Evolutionary conservation across 257 asterid genomes (phyloP).

Genomic region (Scutellaria galericulata): DNA sequence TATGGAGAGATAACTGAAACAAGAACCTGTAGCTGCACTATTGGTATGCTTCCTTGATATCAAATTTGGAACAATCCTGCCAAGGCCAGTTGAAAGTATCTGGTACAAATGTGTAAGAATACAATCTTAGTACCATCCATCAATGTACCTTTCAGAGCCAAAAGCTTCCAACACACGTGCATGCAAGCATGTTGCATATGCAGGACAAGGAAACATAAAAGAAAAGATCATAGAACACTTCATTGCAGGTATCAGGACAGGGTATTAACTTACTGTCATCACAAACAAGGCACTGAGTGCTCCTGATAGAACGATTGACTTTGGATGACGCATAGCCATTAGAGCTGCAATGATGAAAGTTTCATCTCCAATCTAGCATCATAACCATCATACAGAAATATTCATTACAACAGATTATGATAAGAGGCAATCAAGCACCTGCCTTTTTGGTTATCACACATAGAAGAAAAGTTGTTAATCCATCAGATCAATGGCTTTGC

Average conservation of each 20-base stretch:
- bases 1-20: neutral
- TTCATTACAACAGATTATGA: conserved; percentile 16
- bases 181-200: neutral
- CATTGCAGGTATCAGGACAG: conserved; percentile 5
- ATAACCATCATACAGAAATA: conserved; percentile 37
- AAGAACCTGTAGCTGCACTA: conserved; percentile 68
- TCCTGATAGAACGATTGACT: conserved; percentile 89
- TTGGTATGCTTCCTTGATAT: conserved; percentile 97
- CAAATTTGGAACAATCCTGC: conserved; percentile 95
- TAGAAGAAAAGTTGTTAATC: too few relatives aligned
- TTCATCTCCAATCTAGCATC: conserved; percentile 86
- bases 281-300: conserved; percentile 97
- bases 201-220: neutral
- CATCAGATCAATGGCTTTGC: too few relatives aligned
- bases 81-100: conserved; percentile 96
- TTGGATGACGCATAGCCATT: conserved; percentile 99
- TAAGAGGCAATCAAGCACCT: conserved; percentile 17
- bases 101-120: conserved; percentile 36
- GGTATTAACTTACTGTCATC: conserved; percentile 80
- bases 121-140: neutral
- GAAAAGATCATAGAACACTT: neutral
- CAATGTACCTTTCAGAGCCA: neutral
- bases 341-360: conserved; percentile 97
- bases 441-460: neutral
- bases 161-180: neutral